A percentile compares a stretch with the other conserved stretches of the same genome.
Conservation (phyloP, 352 stramenopile genomes). For the Phytopythium sindhum region DNA sequence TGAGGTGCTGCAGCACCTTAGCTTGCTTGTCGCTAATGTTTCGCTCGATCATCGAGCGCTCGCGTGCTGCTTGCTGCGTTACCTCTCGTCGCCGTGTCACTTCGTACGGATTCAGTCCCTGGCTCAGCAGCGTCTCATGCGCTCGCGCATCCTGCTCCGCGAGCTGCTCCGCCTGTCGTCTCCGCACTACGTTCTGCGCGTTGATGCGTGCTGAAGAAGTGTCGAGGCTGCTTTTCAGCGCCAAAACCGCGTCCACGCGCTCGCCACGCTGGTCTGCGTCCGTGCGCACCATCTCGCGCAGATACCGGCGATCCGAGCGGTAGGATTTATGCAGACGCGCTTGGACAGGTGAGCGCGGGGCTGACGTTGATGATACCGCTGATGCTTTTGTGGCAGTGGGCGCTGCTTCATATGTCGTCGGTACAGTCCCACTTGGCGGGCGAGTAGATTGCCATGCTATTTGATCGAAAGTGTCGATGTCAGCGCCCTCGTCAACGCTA, state of each 20-base stretch:
- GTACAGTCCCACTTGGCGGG: background rate
- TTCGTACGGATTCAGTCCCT: conserved; percentile 80
- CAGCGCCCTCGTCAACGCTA: background rate
- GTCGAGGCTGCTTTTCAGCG: conserved; percentile 59
- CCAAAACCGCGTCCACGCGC: conserved; percentile 49
- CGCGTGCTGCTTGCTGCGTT: conserved; percentile 22
- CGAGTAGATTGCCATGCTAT: background rate
- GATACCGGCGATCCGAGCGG: conserved; percentile 39
- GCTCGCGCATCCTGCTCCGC: conserved; percentile 26
- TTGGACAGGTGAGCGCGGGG: conserved; percentile 22
- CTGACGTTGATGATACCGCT: background rate
- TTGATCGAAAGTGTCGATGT: background rate
- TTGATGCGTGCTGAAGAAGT: conserved; percentile 39
- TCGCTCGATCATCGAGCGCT: conserved; percentile 38
- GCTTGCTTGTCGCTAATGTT: conserved; percentile 54
- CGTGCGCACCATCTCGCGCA: conserved; percentile 38
- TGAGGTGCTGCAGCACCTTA: conserved; percentile 43
- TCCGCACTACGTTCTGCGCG: conserved; percentile 33
- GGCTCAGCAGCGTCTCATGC: conserved; percentile 53
- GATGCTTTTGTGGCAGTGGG: background rate
- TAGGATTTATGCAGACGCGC: conserved; percentile 52
- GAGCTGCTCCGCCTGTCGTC: conserved; percentile 24
- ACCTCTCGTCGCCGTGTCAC: conserved; percentile 49
- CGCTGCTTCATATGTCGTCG: background rate
- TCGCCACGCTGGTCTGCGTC: conserved; percentile 23